A percentile compares a stretch with the other conserved stretches of the same genome.
These are phyloP conservation scores for Onygenales sp. DNA, from an alignment of 2,329 filamentous ascomycete genomes.

Conservation along the genomic window DNA sequence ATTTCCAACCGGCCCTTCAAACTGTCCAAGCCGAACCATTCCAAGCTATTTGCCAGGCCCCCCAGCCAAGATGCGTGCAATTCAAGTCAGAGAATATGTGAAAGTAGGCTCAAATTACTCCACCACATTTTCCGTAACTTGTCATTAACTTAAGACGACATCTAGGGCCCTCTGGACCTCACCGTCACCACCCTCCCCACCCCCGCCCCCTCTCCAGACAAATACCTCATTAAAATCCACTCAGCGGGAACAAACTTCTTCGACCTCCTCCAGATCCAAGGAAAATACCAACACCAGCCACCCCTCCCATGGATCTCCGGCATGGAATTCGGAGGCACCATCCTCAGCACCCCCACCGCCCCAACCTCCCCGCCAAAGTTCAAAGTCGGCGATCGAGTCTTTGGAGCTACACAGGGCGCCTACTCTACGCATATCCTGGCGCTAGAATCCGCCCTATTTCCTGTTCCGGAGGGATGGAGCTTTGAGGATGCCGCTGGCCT, in stretches of 20 bases:
- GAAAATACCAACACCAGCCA: constrained; percentile 90
- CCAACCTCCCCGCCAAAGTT: constrained; percentile 48
- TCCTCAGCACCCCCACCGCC: constrained; percentile 56
- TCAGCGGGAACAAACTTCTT: constrained; percentile 93
- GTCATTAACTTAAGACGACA: constrained; percentile 1
- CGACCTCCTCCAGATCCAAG: constrained; percentile 87
- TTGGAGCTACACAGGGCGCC: constrained; percentile 76
- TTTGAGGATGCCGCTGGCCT: constrained; percentile 78
- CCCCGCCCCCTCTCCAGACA: constrained; percentile 57
- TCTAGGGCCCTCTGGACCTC: constrained; percentile 68
- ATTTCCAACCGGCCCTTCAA: too few species aligned
- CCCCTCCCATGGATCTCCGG: constrained; percentile 82
- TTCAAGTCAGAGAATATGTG: constrained; percentile 65
- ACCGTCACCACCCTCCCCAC: constrained; percentile 64
- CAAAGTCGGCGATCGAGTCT: constrained; percentile 71
- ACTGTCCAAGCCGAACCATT: too few species aligned
- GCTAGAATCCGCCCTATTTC: constrained; percentile 56
- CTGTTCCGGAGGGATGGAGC: constrained; percentile 71
- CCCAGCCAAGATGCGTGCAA: constrained; percentile 56
- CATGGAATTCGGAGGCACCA: constrained; percentile 72
- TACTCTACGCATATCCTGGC: constrained; percentile 70
- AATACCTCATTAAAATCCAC: constrained; percentile 82
- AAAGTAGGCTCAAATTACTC: constrained; percentile 44
- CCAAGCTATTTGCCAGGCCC: too few species aligned
- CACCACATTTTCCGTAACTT: background rate